These are phyloP conservation scores for Mycosphaerella sp. DNA, from an alignment of 2,329 filamentous ascomycete species.

Conservation along the genomic window DNA sequence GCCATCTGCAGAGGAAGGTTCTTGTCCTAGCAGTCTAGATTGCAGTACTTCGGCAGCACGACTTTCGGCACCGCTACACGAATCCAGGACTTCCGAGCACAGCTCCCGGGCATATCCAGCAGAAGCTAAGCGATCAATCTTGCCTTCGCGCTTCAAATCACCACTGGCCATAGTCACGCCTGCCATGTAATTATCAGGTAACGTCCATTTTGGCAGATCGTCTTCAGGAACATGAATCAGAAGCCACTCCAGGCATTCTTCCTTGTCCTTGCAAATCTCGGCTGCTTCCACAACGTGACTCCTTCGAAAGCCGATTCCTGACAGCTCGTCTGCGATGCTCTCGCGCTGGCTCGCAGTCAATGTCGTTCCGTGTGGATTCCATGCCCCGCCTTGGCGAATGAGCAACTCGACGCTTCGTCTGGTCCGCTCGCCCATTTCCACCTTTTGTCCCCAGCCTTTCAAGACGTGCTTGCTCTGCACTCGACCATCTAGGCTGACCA, in stretches of 20 bases:
- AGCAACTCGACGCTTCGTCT: conserved; percentile 72
- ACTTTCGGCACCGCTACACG: conserved; percentile 64
- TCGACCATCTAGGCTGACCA: conserved; percentile 34
- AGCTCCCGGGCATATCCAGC: conserved; percentile 82
- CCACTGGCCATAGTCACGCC: conserved; percentile 80
- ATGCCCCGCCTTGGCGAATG: conserved; percentile 69
- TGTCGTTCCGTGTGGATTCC: conserved; percentile 74
- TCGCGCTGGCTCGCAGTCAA: conserved; percentile 55
- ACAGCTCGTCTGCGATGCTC: conserved; percentile 65
- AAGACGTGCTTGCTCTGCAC: conserved; percentile 34
- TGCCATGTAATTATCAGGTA: conserved; percentile 86
- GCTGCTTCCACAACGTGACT: conserved; percentile 87
- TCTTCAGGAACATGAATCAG: conserved; percentile 96
- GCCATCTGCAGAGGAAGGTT: conserved; percentile 31
- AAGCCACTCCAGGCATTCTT: conserved; percentile 93
- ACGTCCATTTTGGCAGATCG: conserved; percentile 84
- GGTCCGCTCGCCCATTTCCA: conserved; percentile 84
- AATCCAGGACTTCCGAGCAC: conserved; percentile 70
- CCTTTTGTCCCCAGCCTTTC: conserved; percentile 76
- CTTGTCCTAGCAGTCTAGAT: conserved; percentile 51
- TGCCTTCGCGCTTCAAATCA: conserved; percentile 72
- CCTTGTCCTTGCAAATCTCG: conserved; percentile 78
- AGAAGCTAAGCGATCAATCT: conserved; percentile 72
- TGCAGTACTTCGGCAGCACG: conserved; percentile 76
- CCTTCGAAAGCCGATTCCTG: conserved; percentile 74